Evolutionary conservation across 108 stramenopile species (phyloP).

Genomic region (Skeletonema potamos): DNA sequence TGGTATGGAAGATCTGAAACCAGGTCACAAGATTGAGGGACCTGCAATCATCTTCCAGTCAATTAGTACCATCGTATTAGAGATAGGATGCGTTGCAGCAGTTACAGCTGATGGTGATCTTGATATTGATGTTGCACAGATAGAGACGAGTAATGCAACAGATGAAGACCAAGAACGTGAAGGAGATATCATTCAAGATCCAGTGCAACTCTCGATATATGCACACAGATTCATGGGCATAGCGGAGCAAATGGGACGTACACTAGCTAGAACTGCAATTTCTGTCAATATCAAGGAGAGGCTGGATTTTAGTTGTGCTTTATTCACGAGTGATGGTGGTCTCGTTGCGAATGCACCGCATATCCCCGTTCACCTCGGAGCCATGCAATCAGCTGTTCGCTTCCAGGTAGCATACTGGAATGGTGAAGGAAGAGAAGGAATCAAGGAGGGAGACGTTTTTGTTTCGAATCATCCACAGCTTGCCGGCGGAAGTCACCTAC

Average conservation of each 20-base stretch:
- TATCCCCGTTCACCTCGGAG: slow-evolving; percentile 98
- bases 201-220: slow-evolving; percentile 91
- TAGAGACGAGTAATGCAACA: slow-evolving; percentile 19
- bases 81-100: slow-evolving; percentile 84
- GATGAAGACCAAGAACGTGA: background rate
- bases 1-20: slow-evolving; percentile 76
- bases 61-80: slow-evolving; percentile 94
- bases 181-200: slow-evolving; percentile 74
- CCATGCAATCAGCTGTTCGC: slow-evolving; percentile 94
- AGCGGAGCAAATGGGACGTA: slow-evolving; percentile 99
- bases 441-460: slow-evolving; percentile 95
- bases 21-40: slow-evolving; percentile 81
- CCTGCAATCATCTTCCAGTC: slow-evolving; percentile 95
- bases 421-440: slow-evolving; percentile 71
- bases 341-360: slow-evolving; percentile 99
- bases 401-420: slow-evolving; percentile 95
- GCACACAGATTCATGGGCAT: slow-evolving; percentile 99
- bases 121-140: slow-evolving; percentile 70
- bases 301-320: slow-evolving; percentile 97
- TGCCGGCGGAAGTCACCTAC: slow-evolving; percentile 83
- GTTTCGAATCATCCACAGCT: slow-evolving; percentile 98
- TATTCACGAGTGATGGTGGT: slow-evolving; percentile 94
- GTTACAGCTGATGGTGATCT: slow-evolving; percentile 93
- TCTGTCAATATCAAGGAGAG: slow-evolving; percentile 99
- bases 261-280: slow-evolving; percentile 92